These are phyloP conservation scores for Daldinia concentrica DNA, from an alignment of 495 filamentous ascomycete species.

Conservation along the genomic window DNA sequence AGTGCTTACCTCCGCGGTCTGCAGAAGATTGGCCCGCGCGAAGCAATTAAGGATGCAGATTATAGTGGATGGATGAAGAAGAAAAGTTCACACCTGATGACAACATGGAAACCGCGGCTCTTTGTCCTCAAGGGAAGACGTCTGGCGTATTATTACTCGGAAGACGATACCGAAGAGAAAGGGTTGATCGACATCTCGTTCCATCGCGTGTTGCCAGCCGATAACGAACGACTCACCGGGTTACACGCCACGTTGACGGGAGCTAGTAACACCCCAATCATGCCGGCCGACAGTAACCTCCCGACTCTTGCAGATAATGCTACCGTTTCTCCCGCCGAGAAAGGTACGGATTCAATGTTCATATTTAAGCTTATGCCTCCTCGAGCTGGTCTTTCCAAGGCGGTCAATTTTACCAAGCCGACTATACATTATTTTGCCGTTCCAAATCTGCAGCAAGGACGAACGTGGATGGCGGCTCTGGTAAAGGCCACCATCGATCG, in stretches of 20 bases:
- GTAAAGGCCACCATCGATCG: conserved; percentile 99
- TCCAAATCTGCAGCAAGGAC: conserved; percentile 84
- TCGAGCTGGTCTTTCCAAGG: conserved; percentile 83
- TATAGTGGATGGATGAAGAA: conserved; percentile 99
- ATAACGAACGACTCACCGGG: conserved; percentile 87
- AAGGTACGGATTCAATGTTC: conserved; percentile 72
- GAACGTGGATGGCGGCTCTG: conserved; percentile 97
- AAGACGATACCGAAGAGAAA: conserved; percentile 88
- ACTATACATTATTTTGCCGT: conserved; percentile 98
- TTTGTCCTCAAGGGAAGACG: conserved; percentile 92
- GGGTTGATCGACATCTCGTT: conserved; percentile 97
- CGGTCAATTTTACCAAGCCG: conserved; percentile 96
- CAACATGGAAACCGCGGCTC: conserved; percentile 93
- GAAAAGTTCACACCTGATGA: conserved; percentile 92
- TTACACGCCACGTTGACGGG: conserved; percentile 93
- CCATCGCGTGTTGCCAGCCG: conserved; percentile 94
- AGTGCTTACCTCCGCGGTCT: conserved; percentile 92
- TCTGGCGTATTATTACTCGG: conserved; percentile 95
- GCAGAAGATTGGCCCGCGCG: conserved; percentile 79
- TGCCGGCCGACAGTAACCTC: conserved; percentile 70
- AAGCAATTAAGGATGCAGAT: conserved; percentile 87
- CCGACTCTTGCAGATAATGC: conserved; percentile 62
- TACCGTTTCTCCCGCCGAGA: conserved; percentile 52
- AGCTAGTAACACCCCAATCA: conserved; percentile 77
- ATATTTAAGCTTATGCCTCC: conserved; percentile 99